Conservation (phyloP, 2,329 filamentous ascomycete genomes). For the Botrytis byssoidea region DNA sequence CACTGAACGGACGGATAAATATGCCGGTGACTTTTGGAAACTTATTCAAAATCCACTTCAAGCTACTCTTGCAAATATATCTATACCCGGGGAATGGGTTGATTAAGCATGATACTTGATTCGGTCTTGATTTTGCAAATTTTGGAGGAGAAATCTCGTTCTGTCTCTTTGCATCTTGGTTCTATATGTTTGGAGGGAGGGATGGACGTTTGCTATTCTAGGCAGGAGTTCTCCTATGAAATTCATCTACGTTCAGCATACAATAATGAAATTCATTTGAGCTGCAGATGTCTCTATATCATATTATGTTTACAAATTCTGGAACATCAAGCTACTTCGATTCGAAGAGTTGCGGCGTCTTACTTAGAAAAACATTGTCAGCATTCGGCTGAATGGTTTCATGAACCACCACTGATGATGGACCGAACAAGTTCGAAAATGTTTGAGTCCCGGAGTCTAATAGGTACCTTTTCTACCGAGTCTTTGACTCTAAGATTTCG, state of each 20-base stretch:
- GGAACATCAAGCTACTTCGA: neutral
- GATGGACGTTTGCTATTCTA: neutral
- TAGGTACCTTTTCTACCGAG: neutral
- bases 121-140: neutral
- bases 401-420: neutral
- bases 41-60: constrained; percentile 18
- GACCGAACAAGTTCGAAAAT: neutral
- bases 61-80: neutral
- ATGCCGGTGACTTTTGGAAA: constrained; percentile 20
- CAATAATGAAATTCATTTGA: neutral
- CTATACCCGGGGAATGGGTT: neutral
- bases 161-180: neutral
- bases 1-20: constrained; percentile 9
- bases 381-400: neutral
- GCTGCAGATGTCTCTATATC: neutral
- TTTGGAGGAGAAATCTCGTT: neutral
- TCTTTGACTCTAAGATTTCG: neutral
- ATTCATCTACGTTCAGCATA: neutral
- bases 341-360: neutral
- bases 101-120: rapidly evolving
- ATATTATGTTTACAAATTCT: rapidly evolving
- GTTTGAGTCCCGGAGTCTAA: neutral
- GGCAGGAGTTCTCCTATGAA: neutral
- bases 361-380: neutral
- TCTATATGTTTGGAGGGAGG: rapidly evolving